Percentiles rank a stretch among this genome's conserved stretches.
Evolutionary conservation across 805 yeast species (phyloP).

Genomic region (Metschnikowia lunata): DNA sequence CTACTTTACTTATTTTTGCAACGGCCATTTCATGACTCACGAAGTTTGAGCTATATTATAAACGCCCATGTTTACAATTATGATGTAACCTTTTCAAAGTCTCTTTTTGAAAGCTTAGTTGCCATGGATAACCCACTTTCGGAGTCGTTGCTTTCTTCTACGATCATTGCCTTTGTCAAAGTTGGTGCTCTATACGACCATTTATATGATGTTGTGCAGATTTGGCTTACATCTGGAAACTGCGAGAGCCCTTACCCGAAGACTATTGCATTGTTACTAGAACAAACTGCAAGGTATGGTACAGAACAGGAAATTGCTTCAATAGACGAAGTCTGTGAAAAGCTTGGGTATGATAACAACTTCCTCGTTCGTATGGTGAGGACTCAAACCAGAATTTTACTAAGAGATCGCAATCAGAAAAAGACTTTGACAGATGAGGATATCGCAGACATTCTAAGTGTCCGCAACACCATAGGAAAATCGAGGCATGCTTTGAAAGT

Average conservation of each 20-base stretch:
- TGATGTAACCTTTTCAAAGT: conserved; percentile 30
- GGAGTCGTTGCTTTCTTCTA: conserved; percentile 24
- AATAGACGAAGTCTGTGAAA: conserved; percentile 19
- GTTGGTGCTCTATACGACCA: conserved; percentile 32
- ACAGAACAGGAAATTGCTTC: conserved; percentile 22
- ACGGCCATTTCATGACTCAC: conserved; percentile 19
- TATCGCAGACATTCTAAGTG: conserved; percentile 18
- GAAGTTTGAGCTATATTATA: conserved; percentile 26
- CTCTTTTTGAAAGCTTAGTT: conserved; percentile 22
- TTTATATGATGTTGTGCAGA: conserved; percentile 17
- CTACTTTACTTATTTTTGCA: conserved; percentile 21
- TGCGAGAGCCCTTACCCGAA: conserved; percentile 24
- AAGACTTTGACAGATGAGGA: conserved; percentile 26
- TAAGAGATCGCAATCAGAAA: conserved; percentile 24
- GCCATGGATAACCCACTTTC: conserved; percentile 21
- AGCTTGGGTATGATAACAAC: conserved; percentile 20
- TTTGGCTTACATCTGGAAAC: conserved; percentile 26
- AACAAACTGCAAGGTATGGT: conserved; percentile 29
- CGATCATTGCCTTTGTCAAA: conserved; percentile 22
- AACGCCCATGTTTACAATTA: conserved; percentile 29
- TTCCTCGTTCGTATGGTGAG: conserved; percentile 22
- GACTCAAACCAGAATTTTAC: conserved; percentile 23
- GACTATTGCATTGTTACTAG: conserved; percentile 24
- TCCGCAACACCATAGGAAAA: conserved; percentile 10
- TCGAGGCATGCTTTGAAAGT: conserved; percentile 19